Evolutionary conservation across 2,329 filamentous ascomycete genomes (phyloP).

Genomic region (Alternaria sp.): DNA sequence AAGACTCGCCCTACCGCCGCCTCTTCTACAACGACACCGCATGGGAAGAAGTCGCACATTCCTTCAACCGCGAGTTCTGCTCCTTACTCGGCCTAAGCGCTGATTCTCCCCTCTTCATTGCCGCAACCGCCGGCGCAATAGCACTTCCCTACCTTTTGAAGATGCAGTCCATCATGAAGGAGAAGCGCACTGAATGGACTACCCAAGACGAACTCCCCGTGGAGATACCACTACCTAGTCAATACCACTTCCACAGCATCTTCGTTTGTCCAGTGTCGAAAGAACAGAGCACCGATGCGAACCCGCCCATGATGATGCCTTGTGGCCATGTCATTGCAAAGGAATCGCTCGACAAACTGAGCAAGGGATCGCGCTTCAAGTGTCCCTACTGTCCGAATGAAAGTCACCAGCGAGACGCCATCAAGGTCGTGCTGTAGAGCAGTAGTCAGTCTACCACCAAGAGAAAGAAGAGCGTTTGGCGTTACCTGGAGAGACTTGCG

Average conservation of each 20-base stretch:
- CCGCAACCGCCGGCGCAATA: conserved; percentile 89
- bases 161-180: conserved; percentile 83
- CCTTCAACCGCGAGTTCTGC: conserved; percentile 95
- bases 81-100: conserved; percentile 87
- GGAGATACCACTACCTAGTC: conserved; percentile 70
- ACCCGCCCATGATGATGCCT: conserved; percentile 95
- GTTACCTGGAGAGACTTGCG: background rate
- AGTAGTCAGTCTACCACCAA: background rate
- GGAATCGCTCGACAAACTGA: conserved; percentile 80
- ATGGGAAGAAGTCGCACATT: conserved; percentile 84
- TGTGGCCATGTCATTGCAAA: conserved; percentile 93
- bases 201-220: conserved; percentile 88
- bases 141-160: conserved; percentile 90
- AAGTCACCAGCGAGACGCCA: conserved; percentile 77
- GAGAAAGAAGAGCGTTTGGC: background rate
- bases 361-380: conserved; percentile 84
- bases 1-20: conserved; percentile 77
- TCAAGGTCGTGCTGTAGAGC: conserved; percentile 46
- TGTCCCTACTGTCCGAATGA: conserved; percentile 95
- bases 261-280: conserved; percentile 98
- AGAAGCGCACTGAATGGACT: conserved; percentile 94
- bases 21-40: conserved; percentile 78
- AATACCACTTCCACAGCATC: conserved; percentile 86
- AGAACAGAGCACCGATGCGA: conserved; percentile 90
- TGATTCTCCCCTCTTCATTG: conserved; percentile 91